phyloP scores from a whole-genome alignment of 202 grass and related monocot genomes.

The Brachypodium distachyon region DNA sequence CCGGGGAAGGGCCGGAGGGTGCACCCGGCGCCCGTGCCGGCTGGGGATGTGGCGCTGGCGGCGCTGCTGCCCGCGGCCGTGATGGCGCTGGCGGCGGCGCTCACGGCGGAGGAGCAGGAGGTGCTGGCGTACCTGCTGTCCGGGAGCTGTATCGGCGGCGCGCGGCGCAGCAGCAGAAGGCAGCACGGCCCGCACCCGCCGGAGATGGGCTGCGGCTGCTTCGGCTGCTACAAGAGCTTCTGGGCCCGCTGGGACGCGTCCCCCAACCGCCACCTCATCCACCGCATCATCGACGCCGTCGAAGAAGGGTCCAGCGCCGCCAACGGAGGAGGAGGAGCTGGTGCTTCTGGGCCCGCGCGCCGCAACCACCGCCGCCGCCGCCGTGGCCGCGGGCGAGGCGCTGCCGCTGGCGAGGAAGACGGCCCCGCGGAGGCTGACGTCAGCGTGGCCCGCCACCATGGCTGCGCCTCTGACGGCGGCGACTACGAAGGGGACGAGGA shows the following conservation, averaged over 20 bases:
- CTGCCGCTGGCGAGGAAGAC: neutral
- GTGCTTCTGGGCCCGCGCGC: neutral
- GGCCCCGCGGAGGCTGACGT: neutral
- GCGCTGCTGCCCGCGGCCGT: constrained; percentile 38
- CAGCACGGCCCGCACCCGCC: constrained; percentile 25
- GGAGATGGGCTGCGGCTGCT: constrained; percentile 82
- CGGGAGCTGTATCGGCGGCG: neutral
- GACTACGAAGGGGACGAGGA: constrained; percentile 28
- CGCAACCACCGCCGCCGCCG: constrained; percentile 28
- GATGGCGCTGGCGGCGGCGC: constrained; percentile 36
- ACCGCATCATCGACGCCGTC: constrained; percentile 82
- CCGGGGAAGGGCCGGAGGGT: constrained; percentile 66
- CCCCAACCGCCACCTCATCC: constrained; percentile 79
- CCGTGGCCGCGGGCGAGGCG: neutral
- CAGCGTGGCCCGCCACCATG: neutral
- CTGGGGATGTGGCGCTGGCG: neutral
- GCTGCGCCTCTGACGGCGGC: neutral
- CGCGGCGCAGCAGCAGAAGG: neutral
- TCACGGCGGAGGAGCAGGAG: constrained; percentile 55
- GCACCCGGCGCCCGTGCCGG: constrained; percentile 31
- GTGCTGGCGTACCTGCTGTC: constrained; percentile 76
- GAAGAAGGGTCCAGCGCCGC: constrained; percentile 23
- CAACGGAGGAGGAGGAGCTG: neutral
- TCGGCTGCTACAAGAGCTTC: constrained; percentile 94
- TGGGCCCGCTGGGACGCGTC: constrained; percentile 92